phyloP scores from a whole-genome alignment of 768 basidiomycete genomes.

The Psilocybe cubensis region DNA sequence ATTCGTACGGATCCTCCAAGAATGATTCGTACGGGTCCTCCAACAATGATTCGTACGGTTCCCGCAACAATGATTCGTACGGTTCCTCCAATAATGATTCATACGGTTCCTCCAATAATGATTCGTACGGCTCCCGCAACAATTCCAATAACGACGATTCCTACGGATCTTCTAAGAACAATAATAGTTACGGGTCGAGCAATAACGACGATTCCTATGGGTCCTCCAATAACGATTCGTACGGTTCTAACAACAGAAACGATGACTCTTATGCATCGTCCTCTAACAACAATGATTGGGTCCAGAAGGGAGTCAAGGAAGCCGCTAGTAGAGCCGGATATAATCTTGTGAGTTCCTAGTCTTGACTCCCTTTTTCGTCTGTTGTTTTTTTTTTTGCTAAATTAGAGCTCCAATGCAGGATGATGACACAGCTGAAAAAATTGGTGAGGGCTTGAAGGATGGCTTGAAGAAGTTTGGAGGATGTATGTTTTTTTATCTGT shows the following conservation, averaged over 20 bases:
- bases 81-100: slow-evolving; percentile 22
- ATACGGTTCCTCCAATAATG: no score
- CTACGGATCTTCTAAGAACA: no score
- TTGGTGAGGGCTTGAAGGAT: slow-evolving; percentile 39
- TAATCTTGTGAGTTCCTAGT: slow-evolving; percentile 41
- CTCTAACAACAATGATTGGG: slow-evolving; percentile 23
- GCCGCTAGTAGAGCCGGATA: slow-evolving; percentile 45
- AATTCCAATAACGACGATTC: no score
- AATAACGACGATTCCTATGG: slow-evolving; percentile 24
- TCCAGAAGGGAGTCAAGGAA: slow-evolving; percentile 42
- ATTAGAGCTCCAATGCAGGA: slow-evolving; percentile 28
- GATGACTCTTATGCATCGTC: slow-evolving; percentile 25
- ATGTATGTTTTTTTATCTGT: slow-evolving; percentile 14
- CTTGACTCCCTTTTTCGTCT: background rate
- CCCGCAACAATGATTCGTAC: slow-evolving; percentile 20
- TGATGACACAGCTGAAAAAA: slow-evolving; percentile 37
- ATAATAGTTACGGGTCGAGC: background rate
- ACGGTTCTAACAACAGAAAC: slow-evolving; percentile 27
- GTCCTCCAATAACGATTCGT: slow-evolving; percentile 27
- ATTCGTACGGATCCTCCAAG: slow-evolving; percentile 22
- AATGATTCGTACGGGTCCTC: slow-evolving; percentile 22
- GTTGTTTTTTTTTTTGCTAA: background rate
- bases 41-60: slow-evolving; percentile 22
- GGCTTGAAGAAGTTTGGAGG: slow-evolving; percentile 40
- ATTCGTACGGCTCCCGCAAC: no score